Percentiles rank a stretch among this genome's conserved stretches.
Evolutionary conservation across 140 eudicot species (phyloP).

Genomic region (Flaveria floridana): DNA sequence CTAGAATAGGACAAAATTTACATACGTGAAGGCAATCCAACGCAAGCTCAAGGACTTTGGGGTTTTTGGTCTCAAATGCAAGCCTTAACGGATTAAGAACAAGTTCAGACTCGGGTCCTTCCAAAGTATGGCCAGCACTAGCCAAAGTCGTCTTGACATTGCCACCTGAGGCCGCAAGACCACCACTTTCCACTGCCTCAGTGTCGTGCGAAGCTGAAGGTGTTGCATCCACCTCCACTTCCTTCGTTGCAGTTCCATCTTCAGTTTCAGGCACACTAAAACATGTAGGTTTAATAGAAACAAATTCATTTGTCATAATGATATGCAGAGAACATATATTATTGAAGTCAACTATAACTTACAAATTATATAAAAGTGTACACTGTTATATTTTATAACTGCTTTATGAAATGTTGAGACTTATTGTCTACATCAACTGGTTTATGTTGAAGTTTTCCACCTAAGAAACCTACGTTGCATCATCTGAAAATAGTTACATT

Average conservation of each 20-base stretch:
- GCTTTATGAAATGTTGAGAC: constrained; percentile 1
- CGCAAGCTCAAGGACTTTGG: constrained; percentile 80
- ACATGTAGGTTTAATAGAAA: constrained; percentile 10
- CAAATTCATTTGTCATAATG: constrained; percentile 5
- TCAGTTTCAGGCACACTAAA: constrained; percentile 56
- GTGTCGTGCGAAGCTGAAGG: constrained; percentile 40
- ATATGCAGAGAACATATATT: background rate
- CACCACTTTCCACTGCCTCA: constrained; percentile 47
- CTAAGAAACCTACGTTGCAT: background rate
- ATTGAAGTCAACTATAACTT: background rate
- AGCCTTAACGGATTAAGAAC: constrained; percentile 87
- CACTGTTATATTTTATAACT: background rate
- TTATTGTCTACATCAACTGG: constrained; percentile 10
- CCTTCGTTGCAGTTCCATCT: constrained; percentile 45
- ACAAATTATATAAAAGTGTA: background rate
- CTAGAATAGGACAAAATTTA: constrained; percentile 26
- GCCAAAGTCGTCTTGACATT: constrained; percentile 64
- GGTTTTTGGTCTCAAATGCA: constrained; percentile 90
- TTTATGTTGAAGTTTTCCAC: constrained; percentile 10
- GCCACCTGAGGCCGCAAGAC: constrained; percentile 39
- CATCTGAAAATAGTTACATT: background rate
- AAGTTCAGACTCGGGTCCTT: constrained; percentile 86
- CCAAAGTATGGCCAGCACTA: constrained; percentile 82
- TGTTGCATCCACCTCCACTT: constrained; percentile 43
- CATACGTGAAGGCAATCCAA: constrained; percentile 99